Percentiles rank a stretch among this genome's conserved stretches.
Conservation (phyloP, 805 yeast genomes). For the Pichia deserticola region DNA sequence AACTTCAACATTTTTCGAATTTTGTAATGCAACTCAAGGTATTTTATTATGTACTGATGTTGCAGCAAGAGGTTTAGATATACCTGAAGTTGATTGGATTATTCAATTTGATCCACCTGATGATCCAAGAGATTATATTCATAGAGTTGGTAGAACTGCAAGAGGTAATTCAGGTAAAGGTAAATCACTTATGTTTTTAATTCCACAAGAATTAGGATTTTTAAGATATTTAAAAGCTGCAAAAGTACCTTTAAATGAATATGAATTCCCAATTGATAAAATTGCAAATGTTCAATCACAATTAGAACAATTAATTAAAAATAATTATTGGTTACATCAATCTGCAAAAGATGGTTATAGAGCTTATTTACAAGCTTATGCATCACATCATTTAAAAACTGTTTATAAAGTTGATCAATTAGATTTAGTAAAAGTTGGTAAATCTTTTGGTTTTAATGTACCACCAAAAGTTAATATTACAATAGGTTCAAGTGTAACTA, state of each 20-base stretch:
- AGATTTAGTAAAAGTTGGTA: conserved; percentile 91
- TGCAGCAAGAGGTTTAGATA: conserved; percentile 98
- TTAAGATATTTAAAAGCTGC: conserved; percentile 92
- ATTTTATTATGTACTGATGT: conserved; percentile 94
- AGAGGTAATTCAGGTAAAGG: conserved; percentile 88
- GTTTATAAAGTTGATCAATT: conserved; percentile 94
- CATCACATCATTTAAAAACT: conserved; percentile 92
- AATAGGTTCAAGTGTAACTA: conserved; percentile 72
- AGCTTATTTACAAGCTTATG: conserved; percentile 93
- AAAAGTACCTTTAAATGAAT: conserved; percentile 94
- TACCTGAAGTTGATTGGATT: conserved; percentile 98
- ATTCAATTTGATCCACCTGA: conserved; percentile 99
- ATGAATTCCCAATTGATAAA: conserved; percentile 89
- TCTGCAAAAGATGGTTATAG: conserved; percentile 97
- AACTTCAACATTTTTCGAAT: conserved; percentile 96
- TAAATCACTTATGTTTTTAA: conserved; percentile 87
- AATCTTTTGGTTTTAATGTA: conserved; percentile 86
- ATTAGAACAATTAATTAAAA: conserved; percentile 80
- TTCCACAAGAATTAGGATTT: conserved; percentile 92
- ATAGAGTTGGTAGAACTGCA: conserved; percentile 98
- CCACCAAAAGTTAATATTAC: conserved; percentile 97
- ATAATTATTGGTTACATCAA: conserved; percentile 91
- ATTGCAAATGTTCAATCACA: conserved; percentile 96
- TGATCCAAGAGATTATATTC: conserved; percentile 98
- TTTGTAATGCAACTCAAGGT: conserved; percentile 94